phyloP scores from a whole-genome alignment of 148 eudicot species.

The Rhododendron simsii region DNA sequence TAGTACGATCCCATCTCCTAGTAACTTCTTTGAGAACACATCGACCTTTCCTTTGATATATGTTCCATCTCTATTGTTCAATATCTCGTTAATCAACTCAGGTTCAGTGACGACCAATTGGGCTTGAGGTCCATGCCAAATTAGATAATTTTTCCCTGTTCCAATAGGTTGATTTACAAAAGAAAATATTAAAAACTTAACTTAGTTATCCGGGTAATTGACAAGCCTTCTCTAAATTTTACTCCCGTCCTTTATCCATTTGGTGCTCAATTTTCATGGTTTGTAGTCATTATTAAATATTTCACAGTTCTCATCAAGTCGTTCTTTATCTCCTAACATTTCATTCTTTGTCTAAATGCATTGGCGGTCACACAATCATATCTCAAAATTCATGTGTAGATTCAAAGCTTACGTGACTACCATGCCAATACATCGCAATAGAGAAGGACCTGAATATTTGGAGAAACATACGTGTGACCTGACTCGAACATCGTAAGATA shows the following conservation, averaged over 20 bases:
- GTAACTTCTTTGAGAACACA: not conserved
- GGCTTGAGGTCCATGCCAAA: conserved; percentile 16
- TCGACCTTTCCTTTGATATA: not conserved
- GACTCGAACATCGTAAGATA: too few relatives aligned
- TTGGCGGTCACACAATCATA: not conserved
- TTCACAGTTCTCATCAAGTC: too few relatives aligned
- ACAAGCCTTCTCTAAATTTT: not conserved
- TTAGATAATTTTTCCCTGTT: conserved; percentile 13
- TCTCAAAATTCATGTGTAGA: not conserved
- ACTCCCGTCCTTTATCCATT: not conserved
- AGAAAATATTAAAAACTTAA: not conserved
- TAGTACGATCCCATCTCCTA: conserved; percentile 10
- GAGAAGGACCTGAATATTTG: too few relatives aligned
- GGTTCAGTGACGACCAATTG: conserved; percentile 13
- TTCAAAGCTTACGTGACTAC: not conserved
- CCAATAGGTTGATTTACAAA: not conserved
- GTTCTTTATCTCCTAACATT: too few relatives aligned
- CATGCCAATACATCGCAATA: too few relatives aligned
- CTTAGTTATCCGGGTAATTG: not conserved
- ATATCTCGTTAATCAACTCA: conserved; percentile 18
- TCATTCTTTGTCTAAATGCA: not conserved
- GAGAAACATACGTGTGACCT: too few relatives aligned
- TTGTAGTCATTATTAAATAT: not conserved
- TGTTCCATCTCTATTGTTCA: not conserved
- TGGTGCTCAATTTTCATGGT: not conserved